phyloP scores from a whole-genome alignment of 768 basidiomycete genomes.

The Tephrocybe rancida region DNA sequence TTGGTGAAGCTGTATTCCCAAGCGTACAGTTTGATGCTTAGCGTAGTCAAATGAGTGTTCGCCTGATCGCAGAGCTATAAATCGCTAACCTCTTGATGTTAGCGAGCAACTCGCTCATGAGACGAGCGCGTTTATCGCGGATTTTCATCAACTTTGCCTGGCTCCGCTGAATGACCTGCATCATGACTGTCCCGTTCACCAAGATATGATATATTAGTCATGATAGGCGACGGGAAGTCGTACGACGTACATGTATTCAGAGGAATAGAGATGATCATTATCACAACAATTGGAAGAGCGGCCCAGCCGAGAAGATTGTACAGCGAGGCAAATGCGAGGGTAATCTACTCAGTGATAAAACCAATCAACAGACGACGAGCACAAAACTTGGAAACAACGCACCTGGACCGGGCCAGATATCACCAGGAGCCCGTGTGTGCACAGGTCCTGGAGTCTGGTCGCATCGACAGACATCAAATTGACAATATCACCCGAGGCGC shows the following conservation, averaged over 20 bases:
- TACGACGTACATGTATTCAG: constrained; percentile 61
- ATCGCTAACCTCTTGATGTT: constrained; percentile 78
- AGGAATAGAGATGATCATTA: constrained; percentile 83
- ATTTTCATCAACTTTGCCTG: constrained; percentile 94
- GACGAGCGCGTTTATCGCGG: constrained; percentile 76
- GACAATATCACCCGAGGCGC: constrained; percentile 90
- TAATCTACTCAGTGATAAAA: constrained; percentile 51
- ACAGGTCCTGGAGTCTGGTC: constrained; percentile 76
- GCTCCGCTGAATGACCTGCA: constrained; percentile 68
- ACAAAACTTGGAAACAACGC: too few relatives aligned
- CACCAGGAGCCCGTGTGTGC: constrained; percentile 80
- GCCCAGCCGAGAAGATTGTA: constrained; percentile 92
- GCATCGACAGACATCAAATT: constrained; percentile 93
- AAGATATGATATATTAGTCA: not conserved
- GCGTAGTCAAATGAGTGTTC: not conserved
- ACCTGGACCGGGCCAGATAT: constrained; percentile 88
- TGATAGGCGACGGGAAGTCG: not conserved
- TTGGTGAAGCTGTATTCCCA: constrained; percentile 93
- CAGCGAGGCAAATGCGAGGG: constrained; percentile 85
- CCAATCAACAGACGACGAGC: too few relatives aligned
- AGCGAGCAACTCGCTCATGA: constrained; percentile 92
- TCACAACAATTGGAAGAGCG: constrained; percentile 84
- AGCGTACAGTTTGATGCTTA: constrained; percentile 88
- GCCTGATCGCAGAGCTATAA: not conserved
- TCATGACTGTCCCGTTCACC: constrained; percentile 55